These are phyloP conservation scores for Saccharum officinarum DNA, from an alignment of 176 grass and related monocot species.

Conservation along the genomic window DNA sequence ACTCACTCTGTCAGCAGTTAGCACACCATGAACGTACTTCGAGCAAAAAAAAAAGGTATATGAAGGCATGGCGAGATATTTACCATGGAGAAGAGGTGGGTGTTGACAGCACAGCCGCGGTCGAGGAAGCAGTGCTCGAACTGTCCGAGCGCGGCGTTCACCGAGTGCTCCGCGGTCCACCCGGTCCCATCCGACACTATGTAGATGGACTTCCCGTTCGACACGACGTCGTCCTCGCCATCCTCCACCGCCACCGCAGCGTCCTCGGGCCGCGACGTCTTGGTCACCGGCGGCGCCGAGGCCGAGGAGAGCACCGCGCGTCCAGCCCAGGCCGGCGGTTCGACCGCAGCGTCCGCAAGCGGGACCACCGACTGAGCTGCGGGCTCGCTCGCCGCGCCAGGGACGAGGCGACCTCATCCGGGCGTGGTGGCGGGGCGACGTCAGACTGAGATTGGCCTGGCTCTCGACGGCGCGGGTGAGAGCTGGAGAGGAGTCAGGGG, in stretches of 20 bases:
- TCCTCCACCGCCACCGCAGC: background rate
- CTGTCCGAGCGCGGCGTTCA: conserved; percentile 91
- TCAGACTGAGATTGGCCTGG: background rate
- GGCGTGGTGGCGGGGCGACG: background rate
- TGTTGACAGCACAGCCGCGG: conserved; percentile 65
- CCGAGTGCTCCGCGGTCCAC: conserved; percentile 91
- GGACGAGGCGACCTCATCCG: background rate
- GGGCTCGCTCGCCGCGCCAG: conserved; percentile 24
- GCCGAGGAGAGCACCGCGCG: background rate
- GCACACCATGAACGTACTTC: background rate
- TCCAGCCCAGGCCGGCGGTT: conserved; percentile 48
- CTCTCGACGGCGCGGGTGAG: background rate
- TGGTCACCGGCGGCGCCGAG: background rate
- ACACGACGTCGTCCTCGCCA: conserved; percentile 22
- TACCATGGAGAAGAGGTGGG: conserved; percentile 95
- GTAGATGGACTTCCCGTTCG: conserved; percentile 71
- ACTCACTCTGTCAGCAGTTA: background rate
- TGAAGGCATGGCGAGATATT: background rate
- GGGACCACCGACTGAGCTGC: conserved; percentile 76
- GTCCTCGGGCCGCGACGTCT: background rate
- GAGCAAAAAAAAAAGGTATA: background rate
- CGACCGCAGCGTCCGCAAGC: conserved; percentile 61
- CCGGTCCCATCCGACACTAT: conserved; percentile 98
- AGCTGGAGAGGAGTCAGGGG: conserved; percentile 12
- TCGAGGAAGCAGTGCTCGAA: conserved; percentile 90